Evolutionary conservation across 768 basidiomycete species (phyloP).

Genomic region (Lactarius deliciosus): DNA sequence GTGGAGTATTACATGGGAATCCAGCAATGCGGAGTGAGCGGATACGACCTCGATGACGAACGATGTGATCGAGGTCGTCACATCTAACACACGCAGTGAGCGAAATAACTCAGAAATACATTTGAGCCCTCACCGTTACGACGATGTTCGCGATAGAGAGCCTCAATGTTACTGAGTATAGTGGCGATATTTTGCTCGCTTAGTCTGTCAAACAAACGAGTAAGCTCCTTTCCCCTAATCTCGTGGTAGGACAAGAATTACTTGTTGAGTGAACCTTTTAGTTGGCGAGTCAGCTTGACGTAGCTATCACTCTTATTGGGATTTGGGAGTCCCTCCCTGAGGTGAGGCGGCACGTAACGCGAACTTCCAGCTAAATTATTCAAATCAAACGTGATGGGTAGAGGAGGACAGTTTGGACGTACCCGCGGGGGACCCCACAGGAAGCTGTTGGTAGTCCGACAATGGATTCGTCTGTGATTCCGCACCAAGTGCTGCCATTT

Average conservation of each 20-base stretch:
- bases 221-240: neutral
- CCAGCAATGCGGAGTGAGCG: conserved; percentile 75
- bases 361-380: conserved; percentile 34
- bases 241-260: conserved; percentile 35
- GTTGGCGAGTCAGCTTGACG: conserved; percentile 64
- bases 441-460: conserved; percentile 5
- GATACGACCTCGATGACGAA: conserved; percentile 80
- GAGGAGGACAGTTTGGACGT: neutral
- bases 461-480: conserved; percentile 14
- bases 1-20: conserved; percentile 87
- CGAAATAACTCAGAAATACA: neutral
- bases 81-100: conserved; percentile 45
- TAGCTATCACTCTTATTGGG: conserved; percentile 41
- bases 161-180: conserved; percentile 73
- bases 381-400: conserved; percentile 1
- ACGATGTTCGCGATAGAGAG: conserved; percentile 69
- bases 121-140: conserved; percentile 61
- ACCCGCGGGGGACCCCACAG: conserved; percentile 7
- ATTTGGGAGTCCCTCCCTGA: conserved; percentile 52
- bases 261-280: conserved; percentile 90
- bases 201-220: conserved; percentile 51
- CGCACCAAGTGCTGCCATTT: conserved; percentile 32
- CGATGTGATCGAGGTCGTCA: conserved; percentile 73
- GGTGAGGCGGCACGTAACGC: conserved; percentile 80
- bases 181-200: conserved; percentile 85